Conservation (phyloP, 352 stramenopile genomes). For the Globisporangium splendens region DNA sequence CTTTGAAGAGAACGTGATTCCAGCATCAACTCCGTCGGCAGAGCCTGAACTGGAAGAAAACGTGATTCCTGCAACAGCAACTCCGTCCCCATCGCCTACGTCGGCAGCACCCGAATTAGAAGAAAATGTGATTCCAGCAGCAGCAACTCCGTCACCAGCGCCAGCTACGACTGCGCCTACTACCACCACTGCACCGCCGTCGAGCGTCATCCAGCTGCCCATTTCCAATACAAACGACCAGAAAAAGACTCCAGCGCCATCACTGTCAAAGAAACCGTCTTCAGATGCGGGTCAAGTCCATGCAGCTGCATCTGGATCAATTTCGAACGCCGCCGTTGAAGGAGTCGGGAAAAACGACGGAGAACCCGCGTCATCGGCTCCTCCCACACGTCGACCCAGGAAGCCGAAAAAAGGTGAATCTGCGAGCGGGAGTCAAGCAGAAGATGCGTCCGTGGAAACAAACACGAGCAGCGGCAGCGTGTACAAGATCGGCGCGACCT, state of each 20-base stretch:
- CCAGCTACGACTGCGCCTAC: slow-evolving; percentile 5
- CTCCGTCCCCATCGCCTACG: neutral
- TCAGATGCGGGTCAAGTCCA: slow-evolving; percentile 11
- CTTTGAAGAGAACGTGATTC: slow-evolving; percentile 11
- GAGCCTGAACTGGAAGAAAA: neutral
- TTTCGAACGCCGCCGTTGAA: slow-evolving; percentile 9
- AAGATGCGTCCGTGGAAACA: slow-evolving; percentile 34
- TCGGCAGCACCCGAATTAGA: neutral
- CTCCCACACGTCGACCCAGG: neutral
- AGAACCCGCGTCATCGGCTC: neutral
- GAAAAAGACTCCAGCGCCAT: neutral
- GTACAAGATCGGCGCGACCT: slow-evolving; percentile 56
- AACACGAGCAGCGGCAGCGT: slow-evolving; percentile 37
- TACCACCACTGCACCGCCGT: neutral
- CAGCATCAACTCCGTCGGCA: neutral
- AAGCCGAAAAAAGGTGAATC: slow-evolving; percentile 9
- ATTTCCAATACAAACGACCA: neutral
- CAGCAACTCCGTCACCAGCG: slow-evolving; percentile 5
- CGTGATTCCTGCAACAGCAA: neutral
- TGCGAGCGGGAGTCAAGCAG: slow-evolving; percentile 13
- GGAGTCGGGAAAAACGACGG: slow-evolving; percentile 10
- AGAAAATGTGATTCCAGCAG: slow-evolving; percentile 4
- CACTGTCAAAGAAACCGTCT: neutral
- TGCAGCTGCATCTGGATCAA: slow-evolving; percentile 6
- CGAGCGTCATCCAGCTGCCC: slow-evolving; percentile 1